phyloP scores from a whole-genome alignment of 2,329 filamentous ascomycete species.

The Ophiostoma montium region DNA sequence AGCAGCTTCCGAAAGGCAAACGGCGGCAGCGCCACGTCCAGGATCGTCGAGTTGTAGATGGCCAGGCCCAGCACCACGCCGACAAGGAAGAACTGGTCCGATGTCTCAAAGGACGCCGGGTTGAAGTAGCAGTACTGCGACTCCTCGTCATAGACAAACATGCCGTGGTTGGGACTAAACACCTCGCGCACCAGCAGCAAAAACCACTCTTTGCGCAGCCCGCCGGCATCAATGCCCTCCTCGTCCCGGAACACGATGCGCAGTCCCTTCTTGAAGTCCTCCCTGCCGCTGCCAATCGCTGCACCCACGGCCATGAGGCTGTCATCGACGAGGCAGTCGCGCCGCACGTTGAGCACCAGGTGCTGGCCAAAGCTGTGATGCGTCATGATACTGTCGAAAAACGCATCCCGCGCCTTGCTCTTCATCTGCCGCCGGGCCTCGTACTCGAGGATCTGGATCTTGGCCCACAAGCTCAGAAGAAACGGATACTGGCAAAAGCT shows the following conservation, averaged over 20 bases:
- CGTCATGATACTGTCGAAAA: conserved; percentile 77
- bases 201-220: conserved; percentile 90
- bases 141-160: conserved; percentile 86
- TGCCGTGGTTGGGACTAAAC: conserved; percentile 82
- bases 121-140: conserved; percentile 91
- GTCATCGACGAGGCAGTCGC: conserved; percentile 80
- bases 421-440: conserved; percentile 85
- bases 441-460: conserved; percentile 79
- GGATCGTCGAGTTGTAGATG: conserved; percentile 88
- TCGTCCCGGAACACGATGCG: conserved; percentile 77
- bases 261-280: conserved; percentile 82
- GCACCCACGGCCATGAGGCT: conserved; percentile 75
- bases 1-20: conserved; percentile 84
- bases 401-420: conserved; percentile 73
- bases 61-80: conserved; percentile 78
- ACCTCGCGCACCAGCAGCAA: conserved; percentile 75
- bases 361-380: conserved; percentile 62
- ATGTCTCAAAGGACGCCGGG: conserved; percentile 75
- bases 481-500: conserved; percentile 89
- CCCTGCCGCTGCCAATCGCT: conserved; percentile 63
- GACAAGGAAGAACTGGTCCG: conserved; percentile 82
- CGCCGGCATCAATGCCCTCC: conserved; percentile 82
- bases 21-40: conserved; percentile 76
- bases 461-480: conserved; percentile 80
- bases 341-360: conserved; percentile 60